These are phyloP conservation scores for Calvatia gigantea DNA, from an alignment of 768 basidiomycete species.

Conservation along the genomic window DNA sequence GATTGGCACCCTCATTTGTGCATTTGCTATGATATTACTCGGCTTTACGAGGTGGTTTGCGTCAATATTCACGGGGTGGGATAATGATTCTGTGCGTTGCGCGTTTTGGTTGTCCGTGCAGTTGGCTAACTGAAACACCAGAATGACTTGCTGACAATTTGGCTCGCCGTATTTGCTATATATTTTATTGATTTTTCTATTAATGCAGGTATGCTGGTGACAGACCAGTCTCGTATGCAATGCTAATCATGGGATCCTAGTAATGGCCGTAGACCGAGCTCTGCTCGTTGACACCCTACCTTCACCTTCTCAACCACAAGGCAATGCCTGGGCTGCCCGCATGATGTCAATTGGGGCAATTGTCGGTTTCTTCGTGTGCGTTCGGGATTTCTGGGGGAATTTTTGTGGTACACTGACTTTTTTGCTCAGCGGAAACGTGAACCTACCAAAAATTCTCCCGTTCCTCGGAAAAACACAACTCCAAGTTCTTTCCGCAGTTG, in stretches of 20 bases:
- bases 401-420: no score
- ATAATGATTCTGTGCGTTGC: conserved; percentile 26
- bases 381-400: no score
- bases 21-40: conserved; percentile 72
- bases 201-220: conserved; percentile 35
- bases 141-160: conserved; percentile 66
- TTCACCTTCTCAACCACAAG: conserved; percentile 68
- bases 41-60: conserved; percentile 79
- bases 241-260: conserved; percentile 30
- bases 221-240: background rate
- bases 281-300: conserved; percentile 86
- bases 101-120: background rate
- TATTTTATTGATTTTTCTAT: conserved; percentile 59
- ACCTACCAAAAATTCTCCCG: conserved; percentile 67
- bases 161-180: conserved; percentile 61
- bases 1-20: conserved; percentile 60
- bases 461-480: conserved; percentile 79
- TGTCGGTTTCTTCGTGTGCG: conserved; percentile 84
- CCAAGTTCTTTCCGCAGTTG: conserved; percentile 76
- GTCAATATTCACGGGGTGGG: conserved; percentile 35
- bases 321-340: conserved; percentile 94
- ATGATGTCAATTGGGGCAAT: conserved; percentile 89
- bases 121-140: background rate
- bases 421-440: conserved; percentile 65
- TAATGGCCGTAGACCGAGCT: conserved; percentile 88